Evolutionary conservation across 352 stramenopile species (phyloP), one percentile per base, ranked within the genome.

Genomic region (Pythium aphanidermatum): DNA sequence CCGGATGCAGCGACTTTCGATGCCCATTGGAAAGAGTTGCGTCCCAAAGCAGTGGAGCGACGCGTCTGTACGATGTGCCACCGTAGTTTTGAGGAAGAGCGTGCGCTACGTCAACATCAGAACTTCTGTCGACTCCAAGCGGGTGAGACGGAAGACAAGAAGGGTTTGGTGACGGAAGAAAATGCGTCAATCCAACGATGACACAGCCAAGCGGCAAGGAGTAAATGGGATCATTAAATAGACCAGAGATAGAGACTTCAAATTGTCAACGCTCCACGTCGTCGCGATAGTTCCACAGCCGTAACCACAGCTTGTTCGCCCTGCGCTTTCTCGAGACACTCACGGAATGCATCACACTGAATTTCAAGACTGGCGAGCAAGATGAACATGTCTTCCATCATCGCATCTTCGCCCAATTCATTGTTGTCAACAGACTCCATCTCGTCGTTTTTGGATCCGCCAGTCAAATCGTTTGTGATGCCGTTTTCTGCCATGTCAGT

Each of bases 351-450:
- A 8, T 60, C 63, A 45, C 76, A 88, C 38, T 86, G 70, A 34
- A 88, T 88, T 46, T 83, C 70, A 32, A 88, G 61, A 50, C 76
- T 86, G 38, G 76, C 73, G 9, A 84, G 55, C 16, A 88, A 52
- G 7, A 88, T 66, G 21, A 80, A 55, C 34, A 83, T 39, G 23
- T 87, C 75, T 12, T 83, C 62, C 11, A 83, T 67, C 1, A 35
- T 52, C 14, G 36, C n/a, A 12, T 59, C 38, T 27, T 53, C 55
- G 40, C 29, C 55, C 9, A 60, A 35, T 6, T 37, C 60, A 13
- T 41, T 36, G 51, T 58, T 44, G 33, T 45, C 29, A 34, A 14
- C 29, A 34, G 29, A 34, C 10, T 34, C 14, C 14, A 39, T 39
- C 11, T 54, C 17, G 20, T 60, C 43, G 21, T 40, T 64, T 51